phyloP scores from a whole-genome alignment of 2,329 filamentous ascomycete species.

The Hypoxylon sp. region DNA sequence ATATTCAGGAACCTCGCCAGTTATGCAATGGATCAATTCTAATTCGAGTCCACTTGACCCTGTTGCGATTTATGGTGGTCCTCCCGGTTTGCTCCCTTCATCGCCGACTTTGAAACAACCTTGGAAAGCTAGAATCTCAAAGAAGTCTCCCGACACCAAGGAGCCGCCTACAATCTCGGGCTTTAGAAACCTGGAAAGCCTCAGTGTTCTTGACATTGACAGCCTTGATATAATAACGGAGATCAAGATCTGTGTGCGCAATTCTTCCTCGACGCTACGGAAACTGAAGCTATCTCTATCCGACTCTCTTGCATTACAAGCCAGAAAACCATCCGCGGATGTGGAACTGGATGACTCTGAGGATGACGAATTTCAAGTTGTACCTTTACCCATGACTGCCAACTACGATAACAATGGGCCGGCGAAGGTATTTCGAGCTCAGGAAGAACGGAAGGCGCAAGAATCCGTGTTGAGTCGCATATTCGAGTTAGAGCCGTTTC shows the following conservation, averaged over 20 bases:
- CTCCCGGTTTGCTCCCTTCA: conserved; percentile 52
- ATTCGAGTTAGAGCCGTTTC: conserved; percentile 64
- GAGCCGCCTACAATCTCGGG: conserved; percentile 69
- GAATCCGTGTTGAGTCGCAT: conserved; percentile 68
- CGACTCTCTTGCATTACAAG: conserved; percentile 63
- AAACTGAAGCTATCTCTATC: conserved; percentile 73
- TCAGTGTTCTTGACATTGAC: conserved; percentile 74
- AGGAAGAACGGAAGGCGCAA: conserved; percentile 69
- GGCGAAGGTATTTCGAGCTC: conserved; percentile 63
- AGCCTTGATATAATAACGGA: conserved; percentile 69
- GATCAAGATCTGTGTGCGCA: conserved; percentile 68
- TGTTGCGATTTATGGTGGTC: conserved; percentile 48
- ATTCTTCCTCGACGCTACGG: conserved; percentile 68
- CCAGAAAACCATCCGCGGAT: conserved; percentile 61
- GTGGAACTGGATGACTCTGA: conserved; percentile 66
- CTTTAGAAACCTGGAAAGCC: conserved; percentile 68
- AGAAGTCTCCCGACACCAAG: conserved; percentile 52
- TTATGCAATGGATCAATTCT: conserved; percentile 16
- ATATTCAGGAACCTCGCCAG: conserved; percentile 5
- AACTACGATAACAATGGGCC: conserved; percentile 59
- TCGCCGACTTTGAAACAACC: conserved; percentile 57
- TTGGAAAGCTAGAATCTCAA: conserved; percentile 55
- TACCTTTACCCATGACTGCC: conserved; percentile 53
- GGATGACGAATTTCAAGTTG: conserved; percentile 69
- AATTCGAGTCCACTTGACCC: conserved; percentile 24